A percentile compares a stretch with the other conserved stretches of the same genome.
Evolutionary conservation across 495 filamentous ascomycete genomes (phyloP).

Genomic region (Talaromyces trachyspermus): DNA sequence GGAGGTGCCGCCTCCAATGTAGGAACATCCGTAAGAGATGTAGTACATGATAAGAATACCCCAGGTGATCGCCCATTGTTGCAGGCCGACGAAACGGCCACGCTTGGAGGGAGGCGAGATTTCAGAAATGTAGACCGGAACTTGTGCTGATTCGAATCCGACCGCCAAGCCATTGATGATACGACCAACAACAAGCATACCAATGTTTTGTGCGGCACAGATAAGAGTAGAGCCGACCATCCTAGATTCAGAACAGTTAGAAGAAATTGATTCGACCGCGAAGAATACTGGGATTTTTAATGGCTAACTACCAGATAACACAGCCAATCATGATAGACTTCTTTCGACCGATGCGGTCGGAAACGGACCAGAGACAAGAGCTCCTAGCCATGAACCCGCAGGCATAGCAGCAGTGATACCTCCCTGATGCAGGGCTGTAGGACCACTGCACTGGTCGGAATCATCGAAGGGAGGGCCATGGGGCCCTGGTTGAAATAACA

Average conservation of each 20-base stretch:
- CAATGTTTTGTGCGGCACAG: constrained; percentile 64
- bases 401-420: constrained; percentile 67
- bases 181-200: constrained; percentile 66
- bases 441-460: constrained; percentile 35
- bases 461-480: constrained; percentile 12
- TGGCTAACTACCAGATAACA: constrained; percentile 49
- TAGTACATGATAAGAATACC: constrained; percentile 78
- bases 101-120: constrained; percentile 61
- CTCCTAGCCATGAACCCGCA: constrained; percentile 67
- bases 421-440: constrained; percentile 41
- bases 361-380: constrained; percentile 58
- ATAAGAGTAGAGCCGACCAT: constrained; percentile 59
- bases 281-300: neutral
- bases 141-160: constrained; percentile 72
- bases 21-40: constrained; percentile 70
- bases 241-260: constrained; percentile 22
- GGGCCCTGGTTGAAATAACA: constrained; percentile 55
- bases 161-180: constrained; percentile 71
- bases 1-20: constrained; percentile 38
- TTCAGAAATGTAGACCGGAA: constrained; percentile 74
- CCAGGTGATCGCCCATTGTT: constrained; percentile 78
- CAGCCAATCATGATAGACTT: constrained; percentile 56
- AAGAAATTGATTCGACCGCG: neutral
- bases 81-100: constrained; percentile 61
- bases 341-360: constrained; percentile 63